Base-by-base conservation (phyloP, 2,329 filamentous ascomycete species). In the Zarea fungicola region DNA sequence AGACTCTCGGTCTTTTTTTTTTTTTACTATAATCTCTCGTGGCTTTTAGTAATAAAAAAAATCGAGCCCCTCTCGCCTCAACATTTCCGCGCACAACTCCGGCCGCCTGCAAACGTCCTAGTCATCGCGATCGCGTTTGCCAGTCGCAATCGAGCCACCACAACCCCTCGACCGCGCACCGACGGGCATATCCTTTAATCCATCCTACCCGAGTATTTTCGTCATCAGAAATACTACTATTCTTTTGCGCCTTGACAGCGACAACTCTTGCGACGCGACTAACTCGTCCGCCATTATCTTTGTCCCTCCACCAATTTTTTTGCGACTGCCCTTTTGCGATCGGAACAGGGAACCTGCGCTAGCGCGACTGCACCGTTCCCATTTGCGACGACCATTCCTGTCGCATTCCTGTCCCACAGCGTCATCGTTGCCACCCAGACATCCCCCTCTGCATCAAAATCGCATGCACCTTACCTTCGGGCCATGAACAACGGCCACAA, bases 401-500 rank as follows among this genome's bases (percentile, higher is more conserved):
- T 40, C 44, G 44, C 36, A 25, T 40, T 19, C 28, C 13, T 19
- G 21, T 34, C 26, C 21, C 21, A 23, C 44, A 21, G n/a, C 28
- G 37, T 26, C 28, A 22, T 32, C 21, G 25, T 11, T 19, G 11
- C 43, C 18, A 22, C 23, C 10, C 35, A 23, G 23, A 19, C 18
- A 25, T 3, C 18, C 13, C 5, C 13, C 5, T 31, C 19, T 44
- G 19, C 13, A 13, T 34, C 19, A 21, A n/a, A 36, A 29, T 3
- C 42, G n/a, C 14, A 65, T 65, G 63, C 58, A 57, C 51, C 48
- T 43, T 35, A 48, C 45, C 52, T 53, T 50, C 53, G 53, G 61
- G 60, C 58, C 50, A 67, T 66, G 65, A 66, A 50, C 52, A 43
- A 45, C 37, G 54, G 55, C 41, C 53, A 23, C 25, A 57, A 48